A percentile compares a stretch with the other conserved stretches of the same genome.
Conservation (phyloP, 768 basidiomycete genomes). For the Hygrophoropsis aurantiaca region DNA sequence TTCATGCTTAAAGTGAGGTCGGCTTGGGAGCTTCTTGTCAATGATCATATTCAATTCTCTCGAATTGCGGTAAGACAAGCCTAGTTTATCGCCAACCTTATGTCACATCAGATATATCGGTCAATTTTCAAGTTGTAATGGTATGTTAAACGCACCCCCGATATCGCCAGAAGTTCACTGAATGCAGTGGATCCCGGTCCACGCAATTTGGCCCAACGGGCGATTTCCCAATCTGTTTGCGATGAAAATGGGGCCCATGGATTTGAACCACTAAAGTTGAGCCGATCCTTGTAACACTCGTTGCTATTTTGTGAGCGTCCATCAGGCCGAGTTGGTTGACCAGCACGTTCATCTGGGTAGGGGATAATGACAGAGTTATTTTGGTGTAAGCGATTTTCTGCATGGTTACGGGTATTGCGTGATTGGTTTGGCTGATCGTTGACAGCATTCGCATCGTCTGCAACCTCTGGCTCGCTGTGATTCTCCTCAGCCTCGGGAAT, state of each 20-base stretch:
- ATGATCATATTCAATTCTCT: conserved; percentile 35
- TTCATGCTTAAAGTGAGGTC: conserved; percentile 23
- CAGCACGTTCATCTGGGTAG: background rate
- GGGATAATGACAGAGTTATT: background rate
- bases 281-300: too few species aligned
- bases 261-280: too few species aligned
- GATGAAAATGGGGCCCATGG: conserved; percentile 32
- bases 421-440: too few species aligned
- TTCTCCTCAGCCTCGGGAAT: too few species aligned
- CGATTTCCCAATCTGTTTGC: conserved; percentile 39
- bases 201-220: conserved; percentile 38
- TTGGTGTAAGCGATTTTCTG: too few species aligned
- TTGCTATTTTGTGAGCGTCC: too few species aligned
- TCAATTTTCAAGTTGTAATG: too few species aligned
- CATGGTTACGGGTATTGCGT: too few species aligned
- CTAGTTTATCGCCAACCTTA: conserved; percentile 24
- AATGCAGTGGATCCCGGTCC: conserved; percentile 37
- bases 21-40: conserved; percentile 20
- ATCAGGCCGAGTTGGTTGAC: background rate
- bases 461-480: too few species aligned
- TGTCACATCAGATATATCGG: too few species aligned
- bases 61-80: conserved; percentile 31
- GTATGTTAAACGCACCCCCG: too few species aligned
- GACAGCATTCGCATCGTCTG: too few species aligned
- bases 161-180: conserved; percentile 36